Base-by-base conservation (phyloP, 495 filamentous ascomycete species). In the Penicillium soppii region DNA sequence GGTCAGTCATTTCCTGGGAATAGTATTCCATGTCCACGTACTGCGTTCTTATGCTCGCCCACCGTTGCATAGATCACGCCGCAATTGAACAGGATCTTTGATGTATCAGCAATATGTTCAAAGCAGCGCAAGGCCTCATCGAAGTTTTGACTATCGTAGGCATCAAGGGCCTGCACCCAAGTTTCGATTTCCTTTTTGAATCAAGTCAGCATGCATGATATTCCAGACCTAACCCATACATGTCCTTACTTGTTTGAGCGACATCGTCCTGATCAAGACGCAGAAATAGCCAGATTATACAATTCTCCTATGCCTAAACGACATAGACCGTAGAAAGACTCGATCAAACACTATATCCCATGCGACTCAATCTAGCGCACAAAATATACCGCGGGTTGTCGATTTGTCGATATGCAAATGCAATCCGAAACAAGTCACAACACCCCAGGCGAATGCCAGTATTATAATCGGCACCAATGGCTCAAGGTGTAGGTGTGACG, bases 41-140 rank as follows among this genome's bases (percentile, higher is more conserved):
- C 94, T 58, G 94, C 94, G 78, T 86, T 89, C 57, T 90, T 88
- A 74, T 99, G 94, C 65, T 97, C 89, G 52, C 94, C 95, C n/a
- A 99, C 73, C 0, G 94, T 97, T 8, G 94, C 94, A 79, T 94
- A 90, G 67, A 99, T 97, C 41, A 99, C 94, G 45, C 95, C 94
- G 72, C 91, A 94, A 66, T 99, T 99, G 78, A 99, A 99, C 35
- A 95, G 76, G 50, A 99, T 99, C 78, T 96, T 97, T 43, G 95
- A 97, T 2, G 94, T 99, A 66, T 97, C 95, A 46, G 90, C 78
- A 61, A 97, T 96, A 47, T 74, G 77, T 43, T 89, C 87, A 63
- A 98, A 99, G 47, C 83, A 77, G 58, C 81, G 81, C 50, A 97
- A 68, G 5, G 95, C 82, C 53, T 89, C 82, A 54, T 96, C 94